Conservation (phyloP, 1,284 basidiomycete genomes). For the Puccinia horiana region DNA sequence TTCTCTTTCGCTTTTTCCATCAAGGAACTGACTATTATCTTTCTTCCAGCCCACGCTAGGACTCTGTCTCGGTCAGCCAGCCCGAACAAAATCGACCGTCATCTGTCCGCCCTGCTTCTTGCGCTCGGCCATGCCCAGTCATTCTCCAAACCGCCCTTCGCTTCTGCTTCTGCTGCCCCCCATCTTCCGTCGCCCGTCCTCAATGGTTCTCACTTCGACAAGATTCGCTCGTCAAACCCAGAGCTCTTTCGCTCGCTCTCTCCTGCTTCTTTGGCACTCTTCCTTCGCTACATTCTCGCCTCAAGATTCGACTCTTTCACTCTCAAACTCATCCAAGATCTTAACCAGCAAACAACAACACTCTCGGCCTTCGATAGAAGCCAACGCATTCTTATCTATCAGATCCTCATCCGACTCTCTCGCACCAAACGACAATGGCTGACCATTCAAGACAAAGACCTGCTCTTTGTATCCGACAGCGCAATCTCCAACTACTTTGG, state of each 20-base stretch:
- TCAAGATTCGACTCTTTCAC: slow-evolving; percentile 38
- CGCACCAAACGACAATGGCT: slow-evolving; percentile 37
- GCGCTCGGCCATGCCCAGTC: neutral
- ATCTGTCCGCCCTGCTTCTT: neutral
- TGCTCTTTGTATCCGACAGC: slow-evolving; percentile 22
- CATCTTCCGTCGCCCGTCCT: neutral
- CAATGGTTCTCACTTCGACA: slow-evolving; percentile 9
- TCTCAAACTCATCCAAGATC: slow-evolving; percentile 8
- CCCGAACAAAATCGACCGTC: too few relatives aligned
- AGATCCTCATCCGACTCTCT: slow-evolving; percentile 22
- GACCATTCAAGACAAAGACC: neutral
- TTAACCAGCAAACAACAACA: neutral
- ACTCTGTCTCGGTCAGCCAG: too few relatives aligned
- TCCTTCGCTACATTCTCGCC: slow-evolving; percentile 33
- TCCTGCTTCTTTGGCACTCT: neutral
- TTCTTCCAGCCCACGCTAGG: too few relatives aligned
- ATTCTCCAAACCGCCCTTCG: neutral
- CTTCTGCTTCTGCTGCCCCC: too few relatives aligned
- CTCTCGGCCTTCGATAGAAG: neutral
- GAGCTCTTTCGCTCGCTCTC: neutral
- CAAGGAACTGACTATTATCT: neutral
- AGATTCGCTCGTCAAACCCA: neutral
- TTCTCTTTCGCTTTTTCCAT: neutral
- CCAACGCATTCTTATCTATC: slow-evolving; percentile 16
- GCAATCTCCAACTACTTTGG: slow-evolving; percentile 34